Evolutionary conservation across 805 yeast species (phyloP), one percentile per base, ranked within the genome.

Genomic region (Candida patagonica): DNA sequence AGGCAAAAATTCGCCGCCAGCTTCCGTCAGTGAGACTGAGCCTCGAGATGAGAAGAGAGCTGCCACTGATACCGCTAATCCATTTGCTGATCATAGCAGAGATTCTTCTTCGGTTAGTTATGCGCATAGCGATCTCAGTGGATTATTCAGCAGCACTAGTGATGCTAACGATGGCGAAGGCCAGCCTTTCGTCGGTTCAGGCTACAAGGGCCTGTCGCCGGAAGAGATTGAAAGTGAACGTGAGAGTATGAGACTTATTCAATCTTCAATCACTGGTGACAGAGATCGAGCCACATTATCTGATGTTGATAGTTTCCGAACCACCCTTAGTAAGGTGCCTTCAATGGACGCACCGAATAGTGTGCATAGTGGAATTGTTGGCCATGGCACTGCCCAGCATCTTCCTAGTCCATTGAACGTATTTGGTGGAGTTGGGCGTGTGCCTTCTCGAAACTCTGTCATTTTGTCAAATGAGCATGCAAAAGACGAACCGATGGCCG

Each of bases 401-500:
- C 9, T n/a, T 12, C 31, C 31, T 17, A 29, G 15, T 7, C 13
- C 16, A 12, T 8, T 29, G 31, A 20, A 20, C 8, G 37, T 33
- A 10, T 33, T 20, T 27, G 24, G 27, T 29, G 16, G 16, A n/a
- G 12, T 37, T 19, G 10, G 33, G 3, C 8, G 17, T 16, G 30
- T 34, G 3, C 40, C 40, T 2, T 37, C 40, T 7, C 5, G 40
- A 17, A 37, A 21, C 26, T 37, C 40, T 4, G 33, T 37, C 2
- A 6, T 37, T 6, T 15, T 29, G 26, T 13, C 19, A 3, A 37
- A 37, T 26, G 40, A 37, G 16, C 40, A 37, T 27, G 40, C 23
- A 2, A 9, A 4, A 13, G 40, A 23, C 17, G 33, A 37, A 34
- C 34, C 40, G 6, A 15, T 29, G 31, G 7, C 17, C n/a, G 31